Conservation (phyloP, 2,329 filamentous ascomycete species). For the Colletotrichum sp. region DNA sequence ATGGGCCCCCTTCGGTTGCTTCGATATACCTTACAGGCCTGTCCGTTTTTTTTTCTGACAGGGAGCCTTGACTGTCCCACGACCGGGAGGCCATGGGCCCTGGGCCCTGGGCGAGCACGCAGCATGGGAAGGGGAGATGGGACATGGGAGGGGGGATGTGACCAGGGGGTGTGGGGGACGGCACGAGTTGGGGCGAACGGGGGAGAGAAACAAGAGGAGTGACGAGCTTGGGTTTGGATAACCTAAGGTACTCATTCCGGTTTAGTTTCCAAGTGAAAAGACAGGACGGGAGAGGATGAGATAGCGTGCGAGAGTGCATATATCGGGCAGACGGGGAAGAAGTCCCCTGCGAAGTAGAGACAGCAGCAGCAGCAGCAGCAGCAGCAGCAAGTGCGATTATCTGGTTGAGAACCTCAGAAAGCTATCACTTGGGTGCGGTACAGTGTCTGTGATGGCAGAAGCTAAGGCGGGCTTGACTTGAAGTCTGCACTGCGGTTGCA, state of each 20-base stretch:
- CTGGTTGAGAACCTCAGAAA: not conserved
- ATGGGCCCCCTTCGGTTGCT: slow-evolving; percentile 10
- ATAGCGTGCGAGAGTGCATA: not conserved
- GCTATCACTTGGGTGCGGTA: not conserved
- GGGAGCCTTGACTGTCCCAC: slow-evolving; percentile 18
- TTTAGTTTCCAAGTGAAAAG: not conserved
- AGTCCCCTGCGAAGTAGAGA: not conserved
- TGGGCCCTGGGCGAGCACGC: slow-evolving; percentile 18
- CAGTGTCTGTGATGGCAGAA: not conserved
- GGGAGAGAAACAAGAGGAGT: slow-evolving; percentile 1
- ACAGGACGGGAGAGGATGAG: not conserved
- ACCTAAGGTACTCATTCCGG: not conserved
- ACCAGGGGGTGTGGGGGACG: slow-evolving; percentile 3
- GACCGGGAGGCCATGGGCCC: slow-evolving; percentile 12
- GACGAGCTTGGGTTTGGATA: not conserved
- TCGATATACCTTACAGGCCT: slow-evolving; percentile 11
- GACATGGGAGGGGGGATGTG: slow-evolving; percentile 24
- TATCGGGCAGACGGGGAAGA: not conserved
- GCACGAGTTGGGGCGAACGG: slow-evolving; percentile 19
- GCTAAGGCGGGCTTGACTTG: not conserved
- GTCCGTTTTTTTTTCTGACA: slow-evolving; percentile 21
- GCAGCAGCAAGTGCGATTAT: not conserved
- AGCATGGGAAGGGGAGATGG: slow-evolving; percentile 34
- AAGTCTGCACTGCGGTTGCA: slow-evolving; percentile 10
- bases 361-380: not conserved